Conservation (phyloP, 73 alveolate genomes). For the Paramecium pentaurelia region DNA sequence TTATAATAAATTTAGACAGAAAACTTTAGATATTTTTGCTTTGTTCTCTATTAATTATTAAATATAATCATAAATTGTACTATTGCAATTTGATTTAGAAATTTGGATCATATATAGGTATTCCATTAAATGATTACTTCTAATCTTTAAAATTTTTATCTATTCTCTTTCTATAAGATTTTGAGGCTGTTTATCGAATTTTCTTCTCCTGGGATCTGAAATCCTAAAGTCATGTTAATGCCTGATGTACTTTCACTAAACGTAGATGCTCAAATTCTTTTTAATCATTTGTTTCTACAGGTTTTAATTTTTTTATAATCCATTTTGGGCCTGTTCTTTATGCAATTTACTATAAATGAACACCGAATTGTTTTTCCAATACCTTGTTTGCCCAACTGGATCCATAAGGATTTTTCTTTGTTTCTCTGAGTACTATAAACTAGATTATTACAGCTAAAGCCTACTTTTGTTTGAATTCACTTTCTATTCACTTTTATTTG, state of each 20-base stretch:
- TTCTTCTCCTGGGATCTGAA: not conserved
- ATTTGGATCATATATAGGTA: not conserved
- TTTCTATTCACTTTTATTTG: not conserved
- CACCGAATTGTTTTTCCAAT: not conserved
- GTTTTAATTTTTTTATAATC: conserved; percentile 17
- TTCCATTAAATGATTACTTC: not conserved
- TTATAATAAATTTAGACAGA: not conserved
- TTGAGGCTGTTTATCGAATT: not conserved
- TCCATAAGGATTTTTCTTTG: conserved; percentile 23
- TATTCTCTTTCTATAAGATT: not conserved
- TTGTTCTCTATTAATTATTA: not conserved
- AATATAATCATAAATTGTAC: conserved; percentile 25
- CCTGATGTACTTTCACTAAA: not conserved
- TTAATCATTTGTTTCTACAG: not conserved
- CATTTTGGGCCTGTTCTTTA: conserved; percentile 10
- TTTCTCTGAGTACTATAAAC: conserved; percentile 14
- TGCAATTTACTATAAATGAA: not conserved
- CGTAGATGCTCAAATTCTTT: not conserved
- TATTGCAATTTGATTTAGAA: not conserved
- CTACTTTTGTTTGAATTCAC: conserved; percentile 8
- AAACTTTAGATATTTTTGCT: not conserved
- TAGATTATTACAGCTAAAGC: not conserved
- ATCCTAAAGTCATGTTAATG: not conserved
- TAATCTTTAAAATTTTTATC: not conserved
- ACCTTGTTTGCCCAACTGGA: conserved; percentile 35